Evolutionary conservation across 2,329 filamentous ascomycete species (phyloP), one percentile per base, ranked within the genome.

Genomic region (Aspergillus niger): DNA sequence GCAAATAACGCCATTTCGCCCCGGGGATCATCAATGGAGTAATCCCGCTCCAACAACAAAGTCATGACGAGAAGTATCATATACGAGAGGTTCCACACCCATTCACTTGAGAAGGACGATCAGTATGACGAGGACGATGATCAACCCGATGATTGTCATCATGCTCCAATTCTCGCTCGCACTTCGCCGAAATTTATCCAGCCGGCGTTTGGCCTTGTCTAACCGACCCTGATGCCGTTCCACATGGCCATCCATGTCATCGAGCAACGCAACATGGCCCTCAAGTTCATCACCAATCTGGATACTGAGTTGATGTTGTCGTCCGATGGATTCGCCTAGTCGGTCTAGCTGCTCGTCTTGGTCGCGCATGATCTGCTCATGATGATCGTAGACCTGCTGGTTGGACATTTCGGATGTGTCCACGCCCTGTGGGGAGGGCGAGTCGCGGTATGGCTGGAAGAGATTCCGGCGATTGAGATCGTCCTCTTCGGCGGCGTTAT

Each of bases 211-310:
- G 32, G 94, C 95, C 8, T 91, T 83, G 66, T 92, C 86, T 55
- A 99, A 81, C 53, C 91, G 87, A 26, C 81, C 82, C 74, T 89
- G 85, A 78, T 98, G 93, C 60, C 93, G 82, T 74, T 97, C 92
- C 7, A 93, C 90, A 20, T 89, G 85, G 48, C 85, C 85, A 72
- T 98, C 95, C 48, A 96, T 87, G 70, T 97, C 94, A 74, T 97
- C 94, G 30, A 99, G 82, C 82, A 99, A 82, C 68, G 89, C 84
- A 39, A 96, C 90, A 71, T 99, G 95, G 67, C 88, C 89, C 69
- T 98, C 95, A 38, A 99, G 83, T 82, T 99, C 95, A 74, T 97
- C 91, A 30, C 95, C 94, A 70, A 99, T 98, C 80, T 95, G 91
- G 80, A 97, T 96, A 73, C 90, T 93, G 63, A 99, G 82, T 79